Evolutionary conservation across 2,329 filamentous ascomycete species (phyloP).

Genomic region (Cryphonectria naterciae): DNA sequence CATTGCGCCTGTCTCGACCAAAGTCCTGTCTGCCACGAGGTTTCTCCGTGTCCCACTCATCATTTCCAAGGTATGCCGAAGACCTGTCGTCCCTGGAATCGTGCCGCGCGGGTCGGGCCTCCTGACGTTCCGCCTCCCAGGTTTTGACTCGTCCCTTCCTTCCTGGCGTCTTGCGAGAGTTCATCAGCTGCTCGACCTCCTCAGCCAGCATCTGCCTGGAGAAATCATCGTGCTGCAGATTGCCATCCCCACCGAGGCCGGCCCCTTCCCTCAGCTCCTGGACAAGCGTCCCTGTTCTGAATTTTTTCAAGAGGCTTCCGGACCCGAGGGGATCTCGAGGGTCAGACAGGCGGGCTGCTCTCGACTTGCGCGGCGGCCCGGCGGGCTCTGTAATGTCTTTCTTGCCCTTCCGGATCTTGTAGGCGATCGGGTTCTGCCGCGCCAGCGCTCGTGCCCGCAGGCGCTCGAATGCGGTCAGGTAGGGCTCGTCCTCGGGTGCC

Average conservation of each 20-base stretch:
- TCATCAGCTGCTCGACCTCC: conserved; percentile 5
- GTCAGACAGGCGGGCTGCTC: conserved; percentile 50
- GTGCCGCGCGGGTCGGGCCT: not conserved
- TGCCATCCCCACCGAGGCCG: conserved; percentile 19
- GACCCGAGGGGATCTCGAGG: conserved; percentile 55
- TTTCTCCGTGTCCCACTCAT: not conserved
- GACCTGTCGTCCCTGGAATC: not conserved
- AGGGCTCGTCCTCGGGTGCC: conserved; percentile 17
- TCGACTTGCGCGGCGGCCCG: conserved; percentile 29
- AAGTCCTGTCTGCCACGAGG: not conserved
- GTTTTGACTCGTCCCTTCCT: not conserved
- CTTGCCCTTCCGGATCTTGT: conserved; percentile 49
- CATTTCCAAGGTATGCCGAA: not conserved
- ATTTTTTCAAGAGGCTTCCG: conserved; percentile 58
- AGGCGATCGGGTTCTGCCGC: conserved; percentile 32
- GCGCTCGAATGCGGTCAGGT: conserved; percentile 33
- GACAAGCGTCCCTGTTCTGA: conserved; percentile 51
- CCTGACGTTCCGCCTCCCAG: not conserved
- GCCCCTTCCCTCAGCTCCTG: conserved; percentile 36
- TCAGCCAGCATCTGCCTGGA: conserved; percentile 22
- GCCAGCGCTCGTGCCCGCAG: conserved; percentile 32
- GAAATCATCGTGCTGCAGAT: conserved; percentile 27
- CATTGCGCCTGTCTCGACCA: not conserved
- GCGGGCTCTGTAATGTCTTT: conserved; percentile 54
- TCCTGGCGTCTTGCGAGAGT: conserved; percentile 2